Evolutionary conservation across 306 rosid genomes (phyloP), one percentile per base, ranked within the genome.

Genomic region (Arachis stenosperma): DNA sequence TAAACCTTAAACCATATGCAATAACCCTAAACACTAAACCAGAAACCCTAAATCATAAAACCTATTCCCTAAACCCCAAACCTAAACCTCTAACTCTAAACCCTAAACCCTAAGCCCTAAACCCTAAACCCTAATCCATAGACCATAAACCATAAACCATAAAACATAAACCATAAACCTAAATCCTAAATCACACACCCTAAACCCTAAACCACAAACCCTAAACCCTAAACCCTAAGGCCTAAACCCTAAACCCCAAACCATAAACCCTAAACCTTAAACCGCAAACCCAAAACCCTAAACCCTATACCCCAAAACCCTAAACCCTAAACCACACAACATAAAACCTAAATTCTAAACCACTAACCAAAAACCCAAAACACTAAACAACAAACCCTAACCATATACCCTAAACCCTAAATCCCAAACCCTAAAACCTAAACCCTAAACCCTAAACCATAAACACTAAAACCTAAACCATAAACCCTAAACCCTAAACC

Each of bases 391-490:
- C 22, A 43, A 71, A 42, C 76, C 67, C 27, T 43, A 59, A 61
- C 67, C 76, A 43, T 44, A 58, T 43, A 73, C 61, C 69, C 69
- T 48, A 61, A 73, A 61, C 78, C 78, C 70, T 48, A 61, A 73
- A 47, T 70, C 78, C 67, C 48, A 61, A 73, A 48, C 70, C 78
- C 69, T 61, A 61, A 73, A 61, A 59, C 78, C 78, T 62, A 46
- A 73, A 47, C 78, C 78, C 78, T 61, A 73, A 73, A 73, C 78
- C 78, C 70, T 73, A 73, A 61, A 73, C 78, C 62, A 2, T 22
- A 57, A 57, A 27, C 78, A 69, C 39, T 61, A 61, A 73, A n/a
- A 69, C 78, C 61, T 29, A 73, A 73, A 33, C 78, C 78, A 48
- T 8, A 61, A 61, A 12, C 69, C 78, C 43, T 11, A 73, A 61